Evolutionary conservation across 176 grass and related monocot species (phyloP).

Genomic region (Lolium rigidum): DNA sequence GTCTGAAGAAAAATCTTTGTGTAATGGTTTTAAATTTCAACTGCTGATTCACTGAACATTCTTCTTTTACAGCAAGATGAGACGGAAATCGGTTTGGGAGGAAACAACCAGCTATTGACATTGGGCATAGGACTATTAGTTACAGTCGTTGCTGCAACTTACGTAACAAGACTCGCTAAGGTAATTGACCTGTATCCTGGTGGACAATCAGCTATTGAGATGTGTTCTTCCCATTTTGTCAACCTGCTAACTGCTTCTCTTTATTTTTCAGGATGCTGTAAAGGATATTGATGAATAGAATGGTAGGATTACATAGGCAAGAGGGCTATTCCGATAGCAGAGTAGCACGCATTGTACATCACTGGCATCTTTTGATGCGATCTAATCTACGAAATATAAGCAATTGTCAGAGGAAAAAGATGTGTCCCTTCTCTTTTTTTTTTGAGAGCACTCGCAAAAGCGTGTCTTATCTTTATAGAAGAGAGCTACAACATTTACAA

Average conservation of each 20-base stretch:
- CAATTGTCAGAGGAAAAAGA: conserved; percentile 39
- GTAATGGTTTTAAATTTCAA: neutral
- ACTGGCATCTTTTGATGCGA: conserved; percentile 54
- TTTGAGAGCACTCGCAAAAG: too few relatives aligned
- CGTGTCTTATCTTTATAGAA: too few relatives aligned
- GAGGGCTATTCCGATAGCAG: conserved; percentile 41
- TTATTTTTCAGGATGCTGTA: conserved; percentile 86
- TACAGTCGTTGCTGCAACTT: conserved; percentile 84
- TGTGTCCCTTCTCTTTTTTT: too few relatives aligned
- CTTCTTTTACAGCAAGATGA: conserved; percentile 90
- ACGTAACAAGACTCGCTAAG: conserved; percentile 94
- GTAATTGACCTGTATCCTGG: conserved; percentile 40
- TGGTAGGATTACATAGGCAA: conserved; percentile 37
- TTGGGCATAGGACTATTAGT: conserved; percentile 79
- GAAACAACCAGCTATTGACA: conserved; percentile 78
- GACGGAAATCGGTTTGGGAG: conserved; percentile 80
- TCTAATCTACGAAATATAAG: conserved; percentile 57
- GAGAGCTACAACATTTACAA: too few relatives aligned
- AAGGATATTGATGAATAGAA: conserved; percentile 87
- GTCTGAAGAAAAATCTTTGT: neutral
- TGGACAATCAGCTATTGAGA: neutral
- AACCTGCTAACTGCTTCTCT: neutral
- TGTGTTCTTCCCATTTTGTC: neutral
- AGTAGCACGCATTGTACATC: conserved; percentile 55
- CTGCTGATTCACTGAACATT: neutral